phyloP scores from a whole-genome alignment of 2,329 filamentous ascomycete genomes.

The Pseudogymnoascus sp. region DNA sequence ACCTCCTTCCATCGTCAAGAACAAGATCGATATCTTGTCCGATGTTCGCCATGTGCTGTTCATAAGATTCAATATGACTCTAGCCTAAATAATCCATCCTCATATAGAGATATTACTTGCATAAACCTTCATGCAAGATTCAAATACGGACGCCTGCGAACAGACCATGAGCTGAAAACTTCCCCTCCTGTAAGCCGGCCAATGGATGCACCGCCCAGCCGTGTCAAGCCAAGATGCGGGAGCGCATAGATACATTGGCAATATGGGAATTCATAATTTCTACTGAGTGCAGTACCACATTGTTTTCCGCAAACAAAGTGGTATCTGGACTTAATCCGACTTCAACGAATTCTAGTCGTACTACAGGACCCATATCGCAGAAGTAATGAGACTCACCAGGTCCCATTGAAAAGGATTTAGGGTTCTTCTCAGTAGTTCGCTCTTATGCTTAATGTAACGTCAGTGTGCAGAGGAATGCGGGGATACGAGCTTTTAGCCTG shows the following conservation, averaged over 20 bases:
- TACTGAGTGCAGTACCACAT: neutral
- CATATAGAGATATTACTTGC: neutral
- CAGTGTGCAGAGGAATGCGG: neutral
- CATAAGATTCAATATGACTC: neutral
- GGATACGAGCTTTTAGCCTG: constrained; percentile 4
- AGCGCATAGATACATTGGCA: neutral
- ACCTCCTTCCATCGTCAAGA: neutral
- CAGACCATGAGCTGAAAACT: neutral
- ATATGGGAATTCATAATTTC: neutral
- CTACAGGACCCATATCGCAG: neutral
- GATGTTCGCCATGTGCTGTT: neutral
- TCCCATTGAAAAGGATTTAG: neutral
- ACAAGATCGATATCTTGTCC: neutral
- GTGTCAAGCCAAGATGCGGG: neutral
- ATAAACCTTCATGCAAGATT: neutral
- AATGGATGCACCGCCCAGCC: neutral
- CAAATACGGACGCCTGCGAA: neutral
- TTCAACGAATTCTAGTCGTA: neutral
- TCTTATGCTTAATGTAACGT: neutral
- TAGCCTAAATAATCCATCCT: neutral
- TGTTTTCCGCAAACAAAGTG: neutral
- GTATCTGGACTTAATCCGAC: neutral
- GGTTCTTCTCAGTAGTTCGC: neutral
- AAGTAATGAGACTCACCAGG: neutral
- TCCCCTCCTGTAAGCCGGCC: neutral